Evolutionary conservation across 2,329 filamentous ascomycete genomes (phyloP).

Genomic region (Neodidymelliopsis sp.): DNA sequence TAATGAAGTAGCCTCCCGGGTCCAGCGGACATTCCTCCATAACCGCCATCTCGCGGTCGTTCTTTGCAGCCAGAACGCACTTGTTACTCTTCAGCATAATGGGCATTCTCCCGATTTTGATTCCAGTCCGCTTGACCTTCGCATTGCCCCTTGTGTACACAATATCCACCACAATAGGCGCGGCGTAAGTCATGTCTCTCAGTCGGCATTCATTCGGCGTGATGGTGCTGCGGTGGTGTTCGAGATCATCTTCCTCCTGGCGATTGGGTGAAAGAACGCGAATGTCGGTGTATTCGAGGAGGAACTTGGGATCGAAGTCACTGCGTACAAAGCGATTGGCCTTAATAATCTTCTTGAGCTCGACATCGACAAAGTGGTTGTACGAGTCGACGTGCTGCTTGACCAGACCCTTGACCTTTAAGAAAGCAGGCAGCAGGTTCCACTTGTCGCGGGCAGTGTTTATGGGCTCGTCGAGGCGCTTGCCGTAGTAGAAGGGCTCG

Average conservation of each 20-base stretch:
- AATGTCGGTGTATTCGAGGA: slow-evolving; percentile 90
- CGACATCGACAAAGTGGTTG: slow-evolving; percentile 96
- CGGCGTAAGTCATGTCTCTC: slow-evolving; percentile 97
- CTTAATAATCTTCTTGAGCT: slow-evolving; percentile 95
- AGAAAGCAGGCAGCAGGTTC: slow-evolving; percentile 94
- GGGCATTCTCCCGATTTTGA: slow-evolving; percentile 88
- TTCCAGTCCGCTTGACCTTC: slow-evolving; percentile 73
- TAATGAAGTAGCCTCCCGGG: slow-evolving; percentile 97
- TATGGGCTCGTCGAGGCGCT: slow-evolving; percentile 72
- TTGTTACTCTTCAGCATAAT: slow-evolving; percentile 97
- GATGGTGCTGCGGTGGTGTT: slow-evolving; percentile 60
- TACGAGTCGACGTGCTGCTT: slow-evolving; percentile 99
- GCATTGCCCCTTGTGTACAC: slow-evolving; percentile 85
- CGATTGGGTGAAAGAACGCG: slow-evolving; percentile 83
- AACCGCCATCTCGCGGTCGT: slow-evolving; percentile 84
- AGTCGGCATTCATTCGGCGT: slow-evolving; percentile 96
- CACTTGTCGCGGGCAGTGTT: slow-evolving; percentile 86
- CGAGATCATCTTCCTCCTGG: slow-evolving; percentile 73
- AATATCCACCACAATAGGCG: slow-evolving; percentile 91
- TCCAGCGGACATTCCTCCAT: slow-evolving; percentile 97
- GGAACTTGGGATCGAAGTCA: slow-evolving; percentile 92
- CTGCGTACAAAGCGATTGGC: slow-evolving; percentile 88
- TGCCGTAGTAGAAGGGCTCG: slow-evolving; percentile 74
- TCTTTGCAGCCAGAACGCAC: slow-evolving; percentile 84
- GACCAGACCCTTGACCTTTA: slow-evolving; percentile 95